Evolutionary conservation across 2,329 filamentous ascomycete species (phyloP), one percentile per base, ranked within the genome.

Genomic region (Helicocarpus griseus): DNA sequence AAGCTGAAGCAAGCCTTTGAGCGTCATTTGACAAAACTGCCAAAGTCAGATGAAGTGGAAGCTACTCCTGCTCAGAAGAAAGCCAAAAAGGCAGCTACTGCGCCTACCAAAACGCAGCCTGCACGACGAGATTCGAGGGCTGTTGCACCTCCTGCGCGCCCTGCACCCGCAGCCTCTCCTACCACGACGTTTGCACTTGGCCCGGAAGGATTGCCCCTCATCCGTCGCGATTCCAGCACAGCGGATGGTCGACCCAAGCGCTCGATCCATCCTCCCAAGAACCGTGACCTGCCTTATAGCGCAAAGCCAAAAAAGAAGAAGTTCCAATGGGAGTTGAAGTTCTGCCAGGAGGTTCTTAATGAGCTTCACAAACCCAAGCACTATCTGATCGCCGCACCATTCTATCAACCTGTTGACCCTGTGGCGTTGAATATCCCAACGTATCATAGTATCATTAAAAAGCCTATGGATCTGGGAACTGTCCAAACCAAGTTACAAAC

Each of bases 381-480:
- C 64, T 76, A 75, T 51, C 64, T 71, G 1, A 73, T 84, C 58
- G 88, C 88, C 40, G 77, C 78, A 51, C 84, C 87, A 53, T 98
- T 98, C 72, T 73, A 88, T 61, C 73, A 79, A 6, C 87, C 93
- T 0, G 93, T 98, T 19, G 93, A 98, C 65, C 89, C 93, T 0
- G 90, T 97, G 33, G 91, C 90, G 0, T 74, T 97, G 50, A 89
- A 91, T 65, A 96, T 97, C 54, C 93, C 93, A 0, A 85, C 86
- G 22, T 98, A 98, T 66, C 88, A 93, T 66, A 89, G 86, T 62
- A 76, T 97, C 55, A 89, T 98, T 72, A 97, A 95, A 75, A 89
- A 90, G 65, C 93, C 93, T 0, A 98, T 97, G 91, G 91, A 98
- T 66, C 76, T 96, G 47, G 77, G 79, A 14, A 95, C 88, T n/a